Conservation (phyloP, 1,284 basidiomycete genomes). For the Cerrena zonata region DNA sequence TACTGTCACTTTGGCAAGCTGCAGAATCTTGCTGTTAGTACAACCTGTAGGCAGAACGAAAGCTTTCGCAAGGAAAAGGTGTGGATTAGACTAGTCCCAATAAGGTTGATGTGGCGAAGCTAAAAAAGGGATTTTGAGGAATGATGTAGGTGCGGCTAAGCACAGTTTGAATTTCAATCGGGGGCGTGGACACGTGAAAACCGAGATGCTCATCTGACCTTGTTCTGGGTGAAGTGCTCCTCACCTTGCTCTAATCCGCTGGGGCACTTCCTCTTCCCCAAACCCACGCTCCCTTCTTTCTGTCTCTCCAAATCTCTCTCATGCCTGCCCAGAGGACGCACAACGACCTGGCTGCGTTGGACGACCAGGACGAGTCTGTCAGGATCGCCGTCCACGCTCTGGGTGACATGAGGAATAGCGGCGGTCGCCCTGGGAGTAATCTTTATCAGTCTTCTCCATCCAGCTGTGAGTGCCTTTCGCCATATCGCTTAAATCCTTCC, state of each 20-base stretch:
- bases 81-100: too few relatives aligned
- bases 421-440: not conserved
- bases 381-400: slow-evolving; percentile 64
- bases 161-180: too few relatives aligned
- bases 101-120: too few relatives aligned
- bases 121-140: too few relatives aligned
- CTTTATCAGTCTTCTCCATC: slow-evolving; percentile 21
- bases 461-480: slow-evolving; percentile 23
- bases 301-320: not conserved
- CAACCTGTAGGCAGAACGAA: too few relatives aligned
- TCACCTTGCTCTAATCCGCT: slow-evolving; percentile 1
- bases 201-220: not conserved
- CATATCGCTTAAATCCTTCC: not conserved
- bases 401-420: slow-evolving; percentile 60
- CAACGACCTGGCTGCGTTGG: slow-evolving; percentile 20
- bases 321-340: not conserved
- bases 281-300: not conserved
- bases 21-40: too few relatives aligned
- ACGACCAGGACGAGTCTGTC: slow-evolving; percentile 48
- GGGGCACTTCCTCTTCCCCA: not conserved
- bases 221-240: not conserved
- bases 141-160: too few relatives aligned
- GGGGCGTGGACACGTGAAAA: not conserved
- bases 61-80: too few relatives aligned
- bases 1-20: too few relatives aligned